phyloP scores from a whole-genome alignment of 2,329 filamentous ascomycete genomes.

The Parastagonospora avenae region DNA sequence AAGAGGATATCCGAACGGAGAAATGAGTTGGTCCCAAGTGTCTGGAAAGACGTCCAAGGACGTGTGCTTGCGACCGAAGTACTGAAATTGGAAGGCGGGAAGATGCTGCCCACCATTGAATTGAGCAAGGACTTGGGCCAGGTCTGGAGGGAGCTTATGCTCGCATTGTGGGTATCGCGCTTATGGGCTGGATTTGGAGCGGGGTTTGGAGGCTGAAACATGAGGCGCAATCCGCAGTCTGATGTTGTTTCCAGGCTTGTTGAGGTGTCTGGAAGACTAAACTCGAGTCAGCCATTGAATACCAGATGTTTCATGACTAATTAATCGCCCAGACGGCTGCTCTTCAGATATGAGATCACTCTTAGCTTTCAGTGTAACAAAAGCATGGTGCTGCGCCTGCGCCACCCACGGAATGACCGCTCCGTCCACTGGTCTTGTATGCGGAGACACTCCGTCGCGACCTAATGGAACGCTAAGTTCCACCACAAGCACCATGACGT shows the following conservation, averaged over 20 bases:
- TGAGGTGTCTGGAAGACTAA: no score
- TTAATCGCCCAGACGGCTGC: no score
- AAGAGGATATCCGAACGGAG: conserved; percentile 9
- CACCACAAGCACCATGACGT: conserved; percentile 5
- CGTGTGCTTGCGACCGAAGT: conserved; percentile 27
- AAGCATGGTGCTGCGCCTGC: background rate
- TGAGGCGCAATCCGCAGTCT: background rate
- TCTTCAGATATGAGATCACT: no score
- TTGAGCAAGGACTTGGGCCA: conserved; percentile 24
- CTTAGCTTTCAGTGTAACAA: background rate
- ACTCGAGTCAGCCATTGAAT: no score
- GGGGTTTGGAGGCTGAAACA: conserved; percentile 3
- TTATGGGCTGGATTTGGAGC: conserved; percentile 32
- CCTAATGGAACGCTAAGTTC: conserved; percentile 4
- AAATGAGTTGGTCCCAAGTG: conserved; percentile 19
- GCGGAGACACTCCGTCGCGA: conserved; percentile 4
- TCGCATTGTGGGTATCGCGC: conserved; percentile 29
- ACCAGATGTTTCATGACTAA: no score
- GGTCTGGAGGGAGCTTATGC: conserved; percentile 29
- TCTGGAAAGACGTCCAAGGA: conserved; percentile 30
- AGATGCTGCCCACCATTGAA: conserved; percentile 29
- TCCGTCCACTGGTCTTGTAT: background rate
- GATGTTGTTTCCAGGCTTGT: no score
- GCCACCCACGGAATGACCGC: background rate
- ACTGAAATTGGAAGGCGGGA: conserved; percentile 19